Base-by-base conservation (phyloP, 2,329 filamentous ascomycete genomes). In the Paramyrothecium roridum region DNA sequence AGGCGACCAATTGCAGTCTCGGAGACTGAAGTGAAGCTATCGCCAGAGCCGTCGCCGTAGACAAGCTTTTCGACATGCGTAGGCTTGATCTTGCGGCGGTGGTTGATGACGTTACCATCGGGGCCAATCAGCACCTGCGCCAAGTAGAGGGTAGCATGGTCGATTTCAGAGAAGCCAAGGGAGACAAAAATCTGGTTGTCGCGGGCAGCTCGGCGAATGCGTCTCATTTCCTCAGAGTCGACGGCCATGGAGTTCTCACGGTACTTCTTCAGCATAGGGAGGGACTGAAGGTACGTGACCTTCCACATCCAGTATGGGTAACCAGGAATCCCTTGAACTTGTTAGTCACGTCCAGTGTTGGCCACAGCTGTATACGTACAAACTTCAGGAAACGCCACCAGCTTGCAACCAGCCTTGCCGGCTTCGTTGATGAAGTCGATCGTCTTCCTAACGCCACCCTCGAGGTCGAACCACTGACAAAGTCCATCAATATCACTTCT, bases 41-140 rank as follows among this genome's bases (percentile, higher is more conserved):
- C 79, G 2, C 79, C 82, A 1, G 80, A 75, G 2, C 80, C 82
- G 51, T 85, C 82, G 2, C 82, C 82, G 61, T 80, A 85, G 46
- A 76, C 70, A 2, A 74, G 68, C 46, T 76, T 71, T 63, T 80
- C 77, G 43, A 79, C 67, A 55, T 80, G 76, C 1, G 77, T 80
- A 1, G 77, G 77, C 70, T 80, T 80, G 62, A 79, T 79, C 65
- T 80, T 80, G 48, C 77, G 74, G 30, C 77, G 72, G 59, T 78
- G 74, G 61, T 77, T 71, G 12, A 77, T 67, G 52, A 80, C 74
- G 10, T 70, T 67, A 2, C 77, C 77, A 16, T 73, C 69, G 0
- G 78, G 72, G 3, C 74, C 77, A 56, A 85, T 84, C 61, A 84
- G 73, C 1, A 80, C 76, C 53, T 80, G 78, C 0, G 76, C 70